Evolutionary conservation across 257 asterid species (phyloP), one percentile per base, ranked within the genome.

Genomic region (Fraxinus americana): DNA sequence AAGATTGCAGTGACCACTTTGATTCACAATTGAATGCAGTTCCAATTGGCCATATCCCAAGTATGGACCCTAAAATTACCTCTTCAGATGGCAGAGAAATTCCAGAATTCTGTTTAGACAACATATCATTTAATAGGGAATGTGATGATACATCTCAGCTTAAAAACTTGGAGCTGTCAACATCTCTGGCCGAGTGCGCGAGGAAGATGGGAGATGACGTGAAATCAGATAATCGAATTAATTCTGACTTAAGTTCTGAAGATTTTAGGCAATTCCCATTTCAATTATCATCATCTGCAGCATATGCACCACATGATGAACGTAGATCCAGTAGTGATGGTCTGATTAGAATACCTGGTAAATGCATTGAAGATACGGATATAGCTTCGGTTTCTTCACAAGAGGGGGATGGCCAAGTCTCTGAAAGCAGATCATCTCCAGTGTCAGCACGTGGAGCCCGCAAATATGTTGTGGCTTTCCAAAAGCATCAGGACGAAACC

Each of bases 361-460:
- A 77, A 70, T 80, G 79, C 82, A 78, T 71, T 81, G 85, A 76
- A 78, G 90, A 81, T 81, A 81, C 39, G 50, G 82, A 75, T 74
- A 77, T 48, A 74, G 83, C 89, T 79, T 76, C 86, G n/a, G 71
- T 84, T 84, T 80, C 87, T 86, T 77, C 88, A 78, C 84, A 65
- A 82, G 92, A 87, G 81, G 87, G 82, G 74, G 89, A 77, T 71
- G 78, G 79, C 72, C 68, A 78, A 66, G 67, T 77, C 79, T 63
- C 78, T 7, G 90, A 83, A 71, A 83, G 82, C 83, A 69, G 79
- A 78, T 79, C 84, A 69, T 85, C 88, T 45, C 85, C 87, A 7
- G 39, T 41, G 65, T 80, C 88, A 23, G 86, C 71, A 70, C 71
- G 81, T 73, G 84, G 82, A 79, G 70, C 70, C 80, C 77, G 41